Evolutionary conservation across 2,329 filamentous ascomycete genomes (phyloP), one percentile per base, ranked within the genome.

Genomic region (Cryphonectria parasitica): DNA sequence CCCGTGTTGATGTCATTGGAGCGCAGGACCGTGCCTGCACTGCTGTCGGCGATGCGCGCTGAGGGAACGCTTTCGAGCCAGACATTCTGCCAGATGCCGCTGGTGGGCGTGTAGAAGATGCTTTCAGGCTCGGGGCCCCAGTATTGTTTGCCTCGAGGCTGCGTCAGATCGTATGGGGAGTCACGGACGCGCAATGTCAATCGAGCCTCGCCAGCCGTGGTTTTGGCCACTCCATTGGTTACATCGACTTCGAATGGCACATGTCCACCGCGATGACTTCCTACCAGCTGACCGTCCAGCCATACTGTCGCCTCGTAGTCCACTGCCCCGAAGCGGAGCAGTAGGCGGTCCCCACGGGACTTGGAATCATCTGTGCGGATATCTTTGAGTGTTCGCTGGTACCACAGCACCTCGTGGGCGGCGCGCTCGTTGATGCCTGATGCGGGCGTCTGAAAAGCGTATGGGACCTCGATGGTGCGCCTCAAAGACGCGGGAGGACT

Each of bases 391-490:
- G 67, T 73, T 8, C 86, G 83, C 78, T 91, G 87, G 75, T 92
- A 92, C 90, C 90, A 92, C 11, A 92, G 77, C 4, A 91, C 87
- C 77, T 91, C 89, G 76, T 92, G 90, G 2, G 88, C 88, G 65
- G 85, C 87, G 68, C 85, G 85, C 45, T 90, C 85, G 71, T 87
- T 83, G 73, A 91, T 87, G 1, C 89, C 88, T 0, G 89, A 91
- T 0, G 89, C 89, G 0, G 86, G 85, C 6, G 86, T 85, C 76
- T 92, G 90, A 75, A 91, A 92, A 1, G 88, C 89, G 73, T 87
- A 92, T 0, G 90, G 90, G 0, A 92, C 89, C 49, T 84, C 81
- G 72, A 92, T 91, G 13, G 83, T 81, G 36, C 83, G 82, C 76
- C 86, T 88, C 45, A 83, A 79, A 64, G 81, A 78, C 13, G 79